A percentile compares a stretch with the other conserved stretches of the same genome.
These are phyloP conservation scores for Phytopythium mirpurense DNA, from an alignment of 352 stramenopile species.

Conservation along the genomic window DNA sequence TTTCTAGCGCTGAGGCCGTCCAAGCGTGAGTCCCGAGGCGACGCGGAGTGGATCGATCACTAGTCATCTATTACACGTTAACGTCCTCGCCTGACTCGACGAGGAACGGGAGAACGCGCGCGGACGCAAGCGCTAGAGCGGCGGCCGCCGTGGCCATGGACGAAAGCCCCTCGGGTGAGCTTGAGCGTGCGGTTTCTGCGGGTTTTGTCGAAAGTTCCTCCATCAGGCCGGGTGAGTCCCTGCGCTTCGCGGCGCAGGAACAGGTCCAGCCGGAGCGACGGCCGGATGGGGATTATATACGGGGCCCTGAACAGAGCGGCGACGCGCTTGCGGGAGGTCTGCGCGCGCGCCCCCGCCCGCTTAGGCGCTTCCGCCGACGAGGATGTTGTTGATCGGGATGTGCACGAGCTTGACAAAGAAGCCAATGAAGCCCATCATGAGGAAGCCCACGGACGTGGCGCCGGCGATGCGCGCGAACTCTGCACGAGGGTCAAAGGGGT, in stretches of 20 bases:
- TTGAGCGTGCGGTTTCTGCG: not conserved
- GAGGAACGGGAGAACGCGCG: not conserved
- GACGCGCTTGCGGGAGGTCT: not conserved
- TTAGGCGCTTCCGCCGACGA: slow-evolving; percentile 90
- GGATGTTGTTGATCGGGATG: slow-evolving; percentile 99
- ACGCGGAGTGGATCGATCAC: not conserved
- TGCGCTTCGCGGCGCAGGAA: not conserved
- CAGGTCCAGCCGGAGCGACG: not conserved
- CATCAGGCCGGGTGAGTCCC: not conserved
- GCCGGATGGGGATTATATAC: not conserved
- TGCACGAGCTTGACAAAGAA: slow-evolving; percentile 99
- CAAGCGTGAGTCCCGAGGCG: not conserved
- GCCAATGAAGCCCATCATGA: slow-evolving; percentile 99
- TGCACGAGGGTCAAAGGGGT: slow-evolving; percentile 13
- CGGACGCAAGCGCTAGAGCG: not conserved
- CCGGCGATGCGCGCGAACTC: slow-evolving; percentile 95
- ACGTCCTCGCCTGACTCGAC: not conserved
- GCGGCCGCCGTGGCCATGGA: not conserved
- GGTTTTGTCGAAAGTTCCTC: not conserved
- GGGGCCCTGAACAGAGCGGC: not conserved
- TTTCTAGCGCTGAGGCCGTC: slow-evolving; percentile 2
- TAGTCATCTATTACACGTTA: slow-evolving; percentile 6
- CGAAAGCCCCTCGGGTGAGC: not conserved
- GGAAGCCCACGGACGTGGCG: slow-evolving; percentile 95
- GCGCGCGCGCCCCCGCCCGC: not conserved